phyloP scores from a whole-genome alignment of 768 basidiomycete species.

The Exsudoporus frostii region DNA sequence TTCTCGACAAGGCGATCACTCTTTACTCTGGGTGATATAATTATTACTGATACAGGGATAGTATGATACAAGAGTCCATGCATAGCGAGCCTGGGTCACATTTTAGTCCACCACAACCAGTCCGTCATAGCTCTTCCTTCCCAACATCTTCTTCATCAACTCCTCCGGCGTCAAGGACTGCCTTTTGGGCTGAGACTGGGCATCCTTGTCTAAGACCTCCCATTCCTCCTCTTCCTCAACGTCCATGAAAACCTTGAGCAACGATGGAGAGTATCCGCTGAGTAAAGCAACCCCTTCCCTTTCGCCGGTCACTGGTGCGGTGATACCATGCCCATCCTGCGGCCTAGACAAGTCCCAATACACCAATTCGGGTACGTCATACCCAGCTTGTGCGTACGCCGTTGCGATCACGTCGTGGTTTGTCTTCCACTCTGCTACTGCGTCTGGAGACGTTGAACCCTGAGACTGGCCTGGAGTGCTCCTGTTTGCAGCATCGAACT shows the following conservation, averaged over 20 bases:
- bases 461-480: too few species aligned
- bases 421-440: constrained; percentile 47
- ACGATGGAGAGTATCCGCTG: constrained; percentile 64
- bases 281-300: constrained; percentile 63
- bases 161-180: constrained; percentile 39
- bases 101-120: constrained; percentile 29
- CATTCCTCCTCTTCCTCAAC: constrained; percentile 39
- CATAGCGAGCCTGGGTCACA: too few species aligned
- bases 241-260: constrained; percentile 73
- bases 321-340: constrained; percentile 17
- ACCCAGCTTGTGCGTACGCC: constrained; percentile 59
- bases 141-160: constrained; percentile 47
- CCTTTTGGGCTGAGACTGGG: constrained; percentile 22
- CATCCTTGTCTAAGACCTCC: constrained; percentile 36
- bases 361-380: constrained; percentile 69
- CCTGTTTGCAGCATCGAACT: constrained; percentile 62
- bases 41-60: too few species aligned
- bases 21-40: too few species aligned
- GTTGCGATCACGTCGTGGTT: constrained; percentile 55
- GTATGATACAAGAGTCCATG: too few species aligned
- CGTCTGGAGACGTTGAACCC: background rate
- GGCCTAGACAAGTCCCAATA: constrained; percentile 58
- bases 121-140: constrained; percentile 50
- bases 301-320: constrained; percentile 49
- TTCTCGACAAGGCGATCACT: too few species aligned